Conservation (phyloP, 306 rosid species). For the Morella rubra region DNA sequence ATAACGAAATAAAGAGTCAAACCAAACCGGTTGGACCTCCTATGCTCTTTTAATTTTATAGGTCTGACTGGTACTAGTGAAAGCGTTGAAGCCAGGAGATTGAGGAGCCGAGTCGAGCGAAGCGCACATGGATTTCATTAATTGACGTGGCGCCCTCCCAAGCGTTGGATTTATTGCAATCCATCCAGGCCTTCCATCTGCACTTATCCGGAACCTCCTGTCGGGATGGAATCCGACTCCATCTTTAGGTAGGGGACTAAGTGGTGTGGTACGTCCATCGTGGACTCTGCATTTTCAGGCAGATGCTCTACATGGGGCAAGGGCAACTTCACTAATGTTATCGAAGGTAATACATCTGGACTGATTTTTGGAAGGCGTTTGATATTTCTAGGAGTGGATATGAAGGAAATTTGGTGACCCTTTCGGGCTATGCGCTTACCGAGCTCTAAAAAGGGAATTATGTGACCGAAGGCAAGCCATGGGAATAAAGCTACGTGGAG, state of each 20-base stretch:
- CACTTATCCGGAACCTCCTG: too few relatives aligned
- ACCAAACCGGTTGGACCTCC: too few relatives aligned
- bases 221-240: too few relatives aligned
- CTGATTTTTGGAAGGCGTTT: constrained; percentile 51
- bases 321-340: constrained; percentile 41
- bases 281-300: constrained; percentile 46
- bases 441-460: constrained; percentile 46
- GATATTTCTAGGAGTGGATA: constrained; percentile 53
- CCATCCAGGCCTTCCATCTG: too few relatives aligned
- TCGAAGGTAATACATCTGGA: constrained; percentile 20
- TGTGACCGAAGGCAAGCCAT: constrained; percentile 69
- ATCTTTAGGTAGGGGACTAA: constrained; percentile 40
- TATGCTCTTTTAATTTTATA: too few relatives aligned
- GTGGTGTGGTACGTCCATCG: constrained; percentile 44
- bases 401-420: constrained; percentile 43
- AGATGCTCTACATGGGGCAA: constrained; percentile 37
- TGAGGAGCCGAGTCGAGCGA: too few relatives aligned
- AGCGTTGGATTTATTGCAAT: too few relatives aligned
- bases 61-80: too few relatives aligned
- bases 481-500: constrained; percentile 59
- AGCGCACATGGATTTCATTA: too few relatives aligned
- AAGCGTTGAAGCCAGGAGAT: too few relatives aligned
- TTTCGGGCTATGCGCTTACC: constrained; percentile 56
- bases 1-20: too few relatives aligned
- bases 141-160: too few relatives aligned